A percentile compares a stretch with the other conserved stretches of the same genome.
Conservation (phyloP, 805 yeast species). For the Barnettozyma salicaria region DNA sequence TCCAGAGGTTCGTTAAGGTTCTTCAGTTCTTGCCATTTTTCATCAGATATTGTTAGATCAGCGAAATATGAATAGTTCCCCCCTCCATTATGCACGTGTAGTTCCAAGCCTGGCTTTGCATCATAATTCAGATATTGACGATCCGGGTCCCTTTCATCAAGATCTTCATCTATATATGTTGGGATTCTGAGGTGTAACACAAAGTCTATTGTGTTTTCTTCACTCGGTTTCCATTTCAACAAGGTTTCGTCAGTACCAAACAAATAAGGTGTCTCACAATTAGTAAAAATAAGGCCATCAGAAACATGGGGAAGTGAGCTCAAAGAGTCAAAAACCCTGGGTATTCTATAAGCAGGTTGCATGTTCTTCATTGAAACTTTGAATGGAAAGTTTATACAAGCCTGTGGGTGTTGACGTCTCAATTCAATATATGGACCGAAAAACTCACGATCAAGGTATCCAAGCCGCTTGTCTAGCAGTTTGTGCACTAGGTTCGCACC, state of each 20-base stretch:
- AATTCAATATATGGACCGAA: slow-evolving; percentile 76
- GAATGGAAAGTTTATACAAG: slow-evolving; percentile 74
- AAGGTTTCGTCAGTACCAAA: slow-evolving; percentile 85
- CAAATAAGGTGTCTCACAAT: slow-evolving; percentile 79
- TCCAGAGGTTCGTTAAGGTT: slow-evolving; percentile 71
- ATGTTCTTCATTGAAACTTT: slow-evolving; percentile 81
- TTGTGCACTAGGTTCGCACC: slow-evolving; percentile 65
- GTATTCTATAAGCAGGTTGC: slow-evolving; percentile 76
- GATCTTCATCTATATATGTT: slow-evolving; percentile 51
- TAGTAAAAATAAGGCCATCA: slow-evolving; percentile 92
- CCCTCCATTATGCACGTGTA: slow-evolving; percentile 75
- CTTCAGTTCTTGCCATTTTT: slow-evolving; percentile 78
- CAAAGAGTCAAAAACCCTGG: slow-evolving; percentile 65
- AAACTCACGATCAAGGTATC: slow-evolving; percentile 75
- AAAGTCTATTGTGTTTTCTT: slow-evolving; percentile 91
- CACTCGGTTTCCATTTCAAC: slow-evolving; percentile 95
- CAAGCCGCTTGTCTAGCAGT: slow-evolving; percentile 74
- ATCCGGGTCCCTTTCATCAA: slow-evolving; percentile 56
- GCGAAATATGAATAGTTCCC: slow-evolving; percentile 59
- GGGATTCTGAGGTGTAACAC: slow-evolving; percentile 60
- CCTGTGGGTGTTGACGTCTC: slow-evolving; percentile 64
- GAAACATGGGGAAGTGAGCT: slow-evolving; percentile 77
- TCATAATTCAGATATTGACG: slow-evolving; percentile 79
- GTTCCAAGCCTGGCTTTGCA: slow-evolving; percentile 59
- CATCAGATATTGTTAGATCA: slow-evolving; percentile 53